Evolutionary conservation across 441 rosid species (phyloP).

Genomic region (Sinapis alba): DNA sequence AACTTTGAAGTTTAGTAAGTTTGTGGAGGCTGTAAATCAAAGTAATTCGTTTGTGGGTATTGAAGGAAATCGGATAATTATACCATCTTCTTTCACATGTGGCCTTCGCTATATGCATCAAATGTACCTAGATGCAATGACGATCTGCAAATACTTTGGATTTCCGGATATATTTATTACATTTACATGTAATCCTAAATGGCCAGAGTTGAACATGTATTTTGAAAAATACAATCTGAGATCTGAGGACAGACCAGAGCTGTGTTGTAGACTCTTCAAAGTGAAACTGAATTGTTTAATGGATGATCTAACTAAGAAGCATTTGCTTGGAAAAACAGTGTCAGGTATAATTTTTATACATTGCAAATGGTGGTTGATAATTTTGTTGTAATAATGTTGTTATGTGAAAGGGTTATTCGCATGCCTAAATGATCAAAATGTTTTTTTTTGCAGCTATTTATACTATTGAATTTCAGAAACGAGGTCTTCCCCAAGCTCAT

Average conservation of each 20-base stretch:
- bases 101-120: neutral
- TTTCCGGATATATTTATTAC: neutral
- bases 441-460: neutral
- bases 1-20: neutral
- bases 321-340: neutral
- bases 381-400: too few species aligned
- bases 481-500: neutral
- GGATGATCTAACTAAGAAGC: neutral
- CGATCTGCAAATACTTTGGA: neutral
- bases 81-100: neutral
- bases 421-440: too few species aligned
- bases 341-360: neutral
- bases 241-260: neutral
- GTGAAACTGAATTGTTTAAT: neutral
- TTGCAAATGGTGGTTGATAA: too few species aligned
- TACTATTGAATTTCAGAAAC: neutral
- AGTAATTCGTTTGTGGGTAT: neutral
- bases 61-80: neutral
- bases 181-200: neutral
- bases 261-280: neutral
- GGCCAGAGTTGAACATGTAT: neutral
- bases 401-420: too few species aligned
- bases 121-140: neutral
- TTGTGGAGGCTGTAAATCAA: neutral
- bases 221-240: neutral